These are phyloP conservation scores for Saccharum officinarum DNA, from an alignment of 176 grass and related monocot genomes.

Conservation along the genomic window DNA sequence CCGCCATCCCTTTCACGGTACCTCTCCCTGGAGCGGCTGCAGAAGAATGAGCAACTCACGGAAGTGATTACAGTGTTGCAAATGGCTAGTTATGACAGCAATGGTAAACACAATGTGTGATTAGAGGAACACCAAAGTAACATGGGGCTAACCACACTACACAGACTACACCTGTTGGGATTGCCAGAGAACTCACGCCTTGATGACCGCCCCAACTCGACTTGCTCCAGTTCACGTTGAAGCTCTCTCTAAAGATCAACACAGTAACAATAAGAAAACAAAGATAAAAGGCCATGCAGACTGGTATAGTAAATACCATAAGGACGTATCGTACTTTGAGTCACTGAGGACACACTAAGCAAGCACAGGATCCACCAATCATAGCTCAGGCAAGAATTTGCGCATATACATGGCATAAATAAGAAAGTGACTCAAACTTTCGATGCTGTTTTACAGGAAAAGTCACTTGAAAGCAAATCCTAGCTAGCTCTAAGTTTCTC, in stretches of 20 bases:
- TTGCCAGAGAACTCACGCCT: conserved; percentile 71
- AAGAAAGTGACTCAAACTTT: background rate
- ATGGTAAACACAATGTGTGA: background rate
- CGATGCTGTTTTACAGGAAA: background rate
- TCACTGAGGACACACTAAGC: background rate
- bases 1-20: conserved; percentile 76
- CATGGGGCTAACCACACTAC: background rate
- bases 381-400: background rate
- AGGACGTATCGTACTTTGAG: background rate
- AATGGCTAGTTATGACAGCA: background rate
- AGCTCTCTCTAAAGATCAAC: conserved; percentile 71
- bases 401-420: background rate
- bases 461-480: background rate
- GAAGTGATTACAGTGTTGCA: background rate
- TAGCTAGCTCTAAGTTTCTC: background rate
- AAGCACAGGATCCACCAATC: background rate
- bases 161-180: conserved; percentile 49
- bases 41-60: background rate
- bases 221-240: conserved; percentile 86
- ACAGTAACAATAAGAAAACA: background rate
- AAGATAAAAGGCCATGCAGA: background rate
- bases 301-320: background rate
- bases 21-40: conserved; percentile 72
- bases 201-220: conserved; percentile 78
- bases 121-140: background rate